phyloP scores from a whole-genome alignment of 164 flowering plant genomes.

The Paratinospora sagittata region DNA sequence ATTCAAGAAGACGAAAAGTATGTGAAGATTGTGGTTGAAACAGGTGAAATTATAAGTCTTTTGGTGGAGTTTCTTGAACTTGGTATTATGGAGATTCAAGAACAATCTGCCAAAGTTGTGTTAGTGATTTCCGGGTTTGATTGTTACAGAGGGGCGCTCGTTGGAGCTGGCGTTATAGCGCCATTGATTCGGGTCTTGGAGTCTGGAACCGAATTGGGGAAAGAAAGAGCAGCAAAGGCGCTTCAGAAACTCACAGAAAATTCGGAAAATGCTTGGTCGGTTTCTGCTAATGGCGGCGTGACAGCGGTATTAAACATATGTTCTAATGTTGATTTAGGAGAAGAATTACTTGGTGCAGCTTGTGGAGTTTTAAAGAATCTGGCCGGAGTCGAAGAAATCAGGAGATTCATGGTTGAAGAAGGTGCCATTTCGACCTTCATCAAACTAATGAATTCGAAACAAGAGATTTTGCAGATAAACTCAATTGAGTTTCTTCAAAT shows the following conservation, averaged over 20 bases:
- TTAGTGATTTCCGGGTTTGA: conserved; percentile 47
- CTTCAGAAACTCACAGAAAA: conserved; percentile 56
- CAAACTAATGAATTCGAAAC: conserved; percentile 39
- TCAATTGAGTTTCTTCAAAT: conserved; percentile 59
- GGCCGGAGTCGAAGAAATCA: conserved; percentile 78
- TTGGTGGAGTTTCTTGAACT: conserved; percentile 52
- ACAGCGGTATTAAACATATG: conserved; percentile 62
- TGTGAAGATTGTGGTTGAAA: conserved; percentile 48
- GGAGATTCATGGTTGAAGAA: conserved; percentile 77
- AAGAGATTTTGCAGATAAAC: conserved; percentile 44
- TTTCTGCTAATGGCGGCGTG: conserved; percentile 91
- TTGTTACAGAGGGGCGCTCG: conserved; percentile 30
- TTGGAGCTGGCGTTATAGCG: conserved; percentile 55
- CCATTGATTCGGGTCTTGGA: conserved; percentile 69
- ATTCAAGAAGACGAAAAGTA: conserved; percentile 63
- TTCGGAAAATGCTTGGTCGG: conserved; percentile 81
- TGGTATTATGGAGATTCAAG: conserved; percentile 43
- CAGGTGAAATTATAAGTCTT: conserved; percentile 32
- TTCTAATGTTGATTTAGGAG: conserved; percentile 20
- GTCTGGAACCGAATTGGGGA: conserved; percentile 25
- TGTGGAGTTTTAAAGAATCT: conserved; percentile 75
- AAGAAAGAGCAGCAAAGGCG: conserved; percentile 23
- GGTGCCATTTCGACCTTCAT: conserved; percentile 47
- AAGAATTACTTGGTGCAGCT: conserved; percentile 40
- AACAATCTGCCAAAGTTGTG: conserved; percentile 40